Conservation (phyloP, 768 basidiomycete genomes). For the Kwoniella sp. region DNA sequence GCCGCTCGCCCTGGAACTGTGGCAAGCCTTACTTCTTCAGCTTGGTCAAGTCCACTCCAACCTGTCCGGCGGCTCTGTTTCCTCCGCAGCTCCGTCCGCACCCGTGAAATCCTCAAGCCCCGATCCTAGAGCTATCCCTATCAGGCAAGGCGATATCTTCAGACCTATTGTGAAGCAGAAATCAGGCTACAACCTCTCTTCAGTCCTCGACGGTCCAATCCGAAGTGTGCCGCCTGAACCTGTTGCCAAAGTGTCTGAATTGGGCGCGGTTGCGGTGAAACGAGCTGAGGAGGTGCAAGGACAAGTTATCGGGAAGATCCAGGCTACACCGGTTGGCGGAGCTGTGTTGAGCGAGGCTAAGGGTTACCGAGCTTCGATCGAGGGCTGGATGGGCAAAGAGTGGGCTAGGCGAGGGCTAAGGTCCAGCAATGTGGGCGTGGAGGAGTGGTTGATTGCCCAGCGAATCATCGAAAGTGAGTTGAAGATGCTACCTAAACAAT, state of each 20-base stretch:
- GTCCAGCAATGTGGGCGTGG: constrained; percentile 8
- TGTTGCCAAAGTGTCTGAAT: constrained; percentile 23
- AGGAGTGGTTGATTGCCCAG: constrained; percentile 16
- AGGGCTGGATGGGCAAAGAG: constrained; percentile 35
- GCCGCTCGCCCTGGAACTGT: constrained; percentile 32
- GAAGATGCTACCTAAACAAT: no score
- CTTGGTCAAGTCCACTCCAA: constrained; percentile 32
- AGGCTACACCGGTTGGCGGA: constrained; percentile 25
- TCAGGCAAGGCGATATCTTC: constrained; percentile 47
- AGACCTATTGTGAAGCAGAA: constrained; percentile 28
- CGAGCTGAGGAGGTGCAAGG: constrained; percentile 27
- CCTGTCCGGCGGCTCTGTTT: constrained; percentile 5
- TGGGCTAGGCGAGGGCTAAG: constrained; percentile 35
- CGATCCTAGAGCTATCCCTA: constrained; percentile 34
- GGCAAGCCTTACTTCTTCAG: constrained; percentile 41
- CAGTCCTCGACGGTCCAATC: constrained; percentile 39
- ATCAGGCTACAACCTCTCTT: constrained; percentile 24
- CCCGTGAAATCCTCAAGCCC: constrained; percentile 17
- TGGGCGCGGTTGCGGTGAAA: constrained; percentile 13
- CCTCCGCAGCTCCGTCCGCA: constrained; percentile 5
- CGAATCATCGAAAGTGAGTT: constrained; percentile 41
- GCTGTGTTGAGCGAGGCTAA: constrained; percentile 28
- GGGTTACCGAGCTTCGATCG: constrained; percentile 21
- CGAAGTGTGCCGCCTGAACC: constrained; percentile 24
- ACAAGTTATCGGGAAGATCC: constrained; percentile 32